Conservation (phyloP, 306 rosid species). For the Cucumis melo region DNA sequence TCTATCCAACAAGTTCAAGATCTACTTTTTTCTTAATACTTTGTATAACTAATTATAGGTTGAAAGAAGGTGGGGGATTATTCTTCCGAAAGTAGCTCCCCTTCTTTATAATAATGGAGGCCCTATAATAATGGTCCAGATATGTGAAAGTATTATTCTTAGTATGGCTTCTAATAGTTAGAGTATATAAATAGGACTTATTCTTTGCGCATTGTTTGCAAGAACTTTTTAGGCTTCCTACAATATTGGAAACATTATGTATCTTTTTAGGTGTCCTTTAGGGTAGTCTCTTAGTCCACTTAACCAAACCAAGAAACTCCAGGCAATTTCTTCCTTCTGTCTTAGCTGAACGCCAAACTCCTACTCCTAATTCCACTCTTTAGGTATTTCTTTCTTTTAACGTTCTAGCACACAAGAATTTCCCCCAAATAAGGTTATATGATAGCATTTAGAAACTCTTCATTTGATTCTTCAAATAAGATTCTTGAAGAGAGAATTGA, state of each 20-base stretch:
- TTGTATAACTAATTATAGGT: constrained; percentile 36
- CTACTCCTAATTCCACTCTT: neutral
- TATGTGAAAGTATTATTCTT: constrained; percentile 16
- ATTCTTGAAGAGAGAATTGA: neutral
- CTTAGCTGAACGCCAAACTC: neutral
- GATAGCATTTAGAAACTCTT: neutral
- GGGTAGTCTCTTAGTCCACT: neutral
- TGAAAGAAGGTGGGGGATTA: constrained; percentile 72
- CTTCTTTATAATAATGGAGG: constrained; percentile 69
- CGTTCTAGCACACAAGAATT: neutral
- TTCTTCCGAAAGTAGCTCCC: constrained; percentile 72
- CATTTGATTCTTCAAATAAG: neutral
- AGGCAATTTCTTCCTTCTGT: neutral
- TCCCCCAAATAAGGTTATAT: neutral
- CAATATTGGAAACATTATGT: neutral
- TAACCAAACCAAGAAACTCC: too few species aligned
- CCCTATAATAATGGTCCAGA: constrained; percentile 92
- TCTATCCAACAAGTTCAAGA: neutral
- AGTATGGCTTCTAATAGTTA: neutral
- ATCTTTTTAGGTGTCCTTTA: neutral
- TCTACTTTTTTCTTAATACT: neutral
- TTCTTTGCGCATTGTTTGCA: neutral
- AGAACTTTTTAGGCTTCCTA: neutral
- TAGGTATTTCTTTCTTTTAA: neutral
- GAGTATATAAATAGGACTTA: neutral